Evolutionary conservation across 345 rosid genomes (phyloP).

Genomic region (Aquilaria yunnanensis): DNA sequence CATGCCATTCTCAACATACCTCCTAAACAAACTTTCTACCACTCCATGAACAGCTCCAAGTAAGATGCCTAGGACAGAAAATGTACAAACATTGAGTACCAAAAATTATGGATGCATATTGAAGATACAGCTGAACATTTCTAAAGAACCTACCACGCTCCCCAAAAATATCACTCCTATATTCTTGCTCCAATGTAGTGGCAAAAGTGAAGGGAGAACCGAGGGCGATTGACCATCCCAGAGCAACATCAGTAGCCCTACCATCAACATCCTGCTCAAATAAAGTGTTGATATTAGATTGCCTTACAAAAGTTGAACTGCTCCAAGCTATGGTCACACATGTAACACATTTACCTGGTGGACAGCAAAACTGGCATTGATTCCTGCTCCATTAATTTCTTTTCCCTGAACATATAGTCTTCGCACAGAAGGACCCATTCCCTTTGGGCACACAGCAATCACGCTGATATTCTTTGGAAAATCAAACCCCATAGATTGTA

Average conservation of each 20-base stretch:
- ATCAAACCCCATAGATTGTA: slow-evolving; percentile 65
- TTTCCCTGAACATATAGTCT: slow-evolving; percentile 89
- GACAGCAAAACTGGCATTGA: slow-evolving; percentile 82
- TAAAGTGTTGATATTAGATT: neutral
- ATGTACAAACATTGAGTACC: neutral
- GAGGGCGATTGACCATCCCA: slow-evolving; percentile 64
- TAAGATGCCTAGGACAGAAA: slow-evolving; percentile 36
- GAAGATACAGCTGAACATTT: slow-evolving; percentile 15
- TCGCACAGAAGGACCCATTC: slow-evolving; percentile 90
- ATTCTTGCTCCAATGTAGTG: slow-evolving; percentile 56
- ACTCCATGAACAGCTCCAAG: slow-evolving; percentile 66
- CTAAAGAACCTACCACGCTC: slow-evolving; percentile 41
- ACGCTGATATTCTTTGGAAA: slow-evolving; percentile 83
- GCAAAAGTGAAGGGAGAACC: slow-evolving; percentile 62
- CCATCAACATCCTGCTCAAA: slow-evolving; percentile 50
- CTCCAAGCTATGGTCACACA: neutral
- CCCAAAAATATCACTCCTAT: slow-evolving; percentile 61
- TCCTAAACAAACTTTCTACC: slow-evolving; percentile 52
- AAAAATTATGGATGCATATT: neutral
- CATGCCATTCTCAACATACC: slow-evolving; percentile 55
- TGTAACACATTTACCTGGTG: slow-evolving; percentile 26
- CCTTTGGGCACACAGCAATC: slow-evolving; percentile 82
- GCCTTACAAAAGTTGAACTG: neutral
- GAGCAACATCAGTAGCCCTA: slow-evolving; percentile 54
- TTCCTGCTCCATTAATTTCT: slow-evolving; percentile 94